phyloP scores from a whole-genome alignment of 441 rosid genomes.

The Aquilaria agallochum region DNA sequence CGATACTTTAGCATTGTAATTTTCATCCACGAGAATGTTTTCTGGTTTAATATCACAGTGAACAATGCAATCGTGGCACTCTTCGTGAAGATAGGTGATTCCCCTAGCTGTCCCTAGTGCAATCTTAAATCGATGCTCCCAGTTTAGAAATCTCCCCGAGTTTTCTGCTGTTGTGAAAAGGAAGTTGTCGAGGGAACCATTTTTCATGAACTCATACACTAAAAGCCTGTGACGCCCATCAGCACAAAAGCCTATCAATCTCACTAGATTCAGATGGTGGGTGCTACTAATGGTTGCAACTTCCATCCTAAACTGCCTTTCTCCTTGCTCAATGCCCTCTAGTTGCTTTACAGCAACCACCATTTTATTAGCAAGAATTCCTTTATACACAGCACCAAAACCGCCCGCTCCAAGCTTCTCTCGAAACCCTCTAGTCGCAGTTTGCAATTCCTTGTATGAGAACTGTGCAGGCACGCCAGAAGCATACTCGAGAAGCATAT shows the following conservation, averaged over 20 bases:
- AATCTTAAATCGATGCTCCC: conserved; percentile 53
- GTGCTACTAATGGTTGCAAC: conserved; percentile 72
- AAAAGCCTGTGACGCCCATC: conserved; percentile 54
- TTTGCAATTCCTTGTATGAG: conserved; percentile 53
- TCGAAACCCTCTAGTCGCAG: conserved; percentile 52
- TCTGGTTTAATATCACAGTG: conserved; percentile 86
- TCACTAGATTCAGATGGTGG: conserved; percentile 69
- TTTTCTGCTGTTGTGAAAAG: conserved; percentile 23
- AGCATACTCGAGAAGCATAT: conserved; percentile 68
- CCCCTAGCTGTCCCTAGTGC: conserved; percentile 70
- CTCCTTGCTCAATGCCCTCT: conserved; percentile 65
- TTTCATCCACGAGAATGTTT: conserved; percentile 63
- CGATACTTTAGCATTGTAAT: conserved; percentile 59
- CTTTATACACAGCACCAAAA: conserved; percentile 73
- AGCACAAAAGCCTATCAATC: conserved; percentile 61
- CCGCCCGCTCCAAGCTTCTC: conserved; percentile 69
- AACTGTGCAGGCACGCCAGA: conserved; percentile 73
- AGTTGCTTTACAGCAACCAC: conserved; percentile 69
- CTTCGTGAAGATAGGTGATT: conserved; percentile 61
- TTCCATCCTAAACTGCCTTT: conserved; percentile 72
- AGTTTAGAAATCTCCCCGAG: conserved; percentile 34
- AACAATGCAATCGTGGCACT: conserved; percentile 75
- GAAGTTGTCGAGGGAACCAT: conserved; percentile 52
- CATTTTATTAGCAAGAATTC: conserved; percentile 46
- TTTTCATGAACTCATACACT: conserved; percentile 73